Evolutionary conservation across 164 flowering plant species (phyloP).

Genomic region (Brasenia schreberi): DNA sequence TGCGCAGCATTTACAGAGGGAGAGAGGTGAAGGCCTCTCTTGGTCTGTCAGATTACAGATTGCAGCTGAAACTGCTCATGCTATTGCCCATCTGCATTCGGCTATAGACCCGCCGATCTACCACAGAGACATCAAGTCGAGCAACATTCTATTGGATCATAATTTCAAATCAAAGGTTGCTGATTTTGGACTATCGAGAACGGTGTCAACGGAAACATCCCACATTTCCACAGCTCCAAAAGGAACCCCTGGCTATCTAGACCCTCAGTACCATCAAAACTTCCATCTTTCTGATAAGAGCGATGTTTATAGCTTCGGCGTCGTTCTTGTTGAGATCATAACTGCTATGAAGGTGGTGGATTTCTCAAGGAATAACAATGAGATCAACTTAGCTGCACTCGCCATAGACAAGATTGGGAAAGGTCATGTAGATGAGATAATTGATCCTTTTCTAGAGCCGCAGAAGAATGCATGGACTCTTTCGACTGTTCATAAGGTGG

Average conservation of each 20-base stretch:
- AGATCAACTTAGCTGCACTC: slow-evolving; percentile 67
- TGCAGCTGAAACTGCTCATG: slow-evolving; percentile 73
- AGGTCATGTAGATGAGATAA: slow-evolving; percentile 51
- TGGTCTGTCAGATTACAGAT: slow-evolving; percentile 64
- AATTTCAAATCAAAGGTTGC: slow-evolving; percentile 67
- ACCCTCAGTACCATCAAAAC: slow-evolving; percentile 84
- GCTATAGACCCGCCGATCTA: slow-evolving; percentile 60
- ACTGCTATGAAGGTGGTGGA: slow-evolving; percentile 67
- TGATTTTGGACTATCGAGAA: slow-evolving; percentile 83
- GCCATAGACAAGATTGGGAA: slow-evolving; percentile 55
- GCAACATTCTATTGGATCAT: slow-evolving; percentile 69
- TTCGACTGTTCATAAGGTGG: slow-evolving; percentile 52
- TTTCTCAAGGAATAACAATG: slow-evolving; percentile 40
- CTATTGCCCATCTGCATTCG: slow-evolving; percentile 77
- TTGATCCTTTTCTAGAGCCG: slow-evolving; percentile 56
- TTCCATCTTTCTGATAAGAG: slow-evolving; percentile 80
- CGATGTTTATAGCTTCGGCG: slow-evolving; percentile 95
- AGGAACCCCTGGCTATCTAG: slow-evolving; percentile 91
- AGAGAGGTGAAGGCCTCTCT: slow-evolving; percentile 40
- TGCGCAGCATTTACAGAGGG: slow-evolving; percentile 62
- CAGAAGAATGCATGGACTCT: slow-evolving; percentile 36
- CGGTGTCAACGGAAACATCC: slow-evolving; percentile 46
- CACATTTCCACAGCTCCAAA: slow-evolving; percentile 91
- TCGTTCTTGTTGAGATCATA: slow-evolving; percentile 80
- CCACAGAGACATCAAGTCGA: slow-evolving; percentile 86